Base-by-base conservation (phyloP, 2,329 filamentous ascomycete genomes). In the Ascomycota sp. region DNA sequence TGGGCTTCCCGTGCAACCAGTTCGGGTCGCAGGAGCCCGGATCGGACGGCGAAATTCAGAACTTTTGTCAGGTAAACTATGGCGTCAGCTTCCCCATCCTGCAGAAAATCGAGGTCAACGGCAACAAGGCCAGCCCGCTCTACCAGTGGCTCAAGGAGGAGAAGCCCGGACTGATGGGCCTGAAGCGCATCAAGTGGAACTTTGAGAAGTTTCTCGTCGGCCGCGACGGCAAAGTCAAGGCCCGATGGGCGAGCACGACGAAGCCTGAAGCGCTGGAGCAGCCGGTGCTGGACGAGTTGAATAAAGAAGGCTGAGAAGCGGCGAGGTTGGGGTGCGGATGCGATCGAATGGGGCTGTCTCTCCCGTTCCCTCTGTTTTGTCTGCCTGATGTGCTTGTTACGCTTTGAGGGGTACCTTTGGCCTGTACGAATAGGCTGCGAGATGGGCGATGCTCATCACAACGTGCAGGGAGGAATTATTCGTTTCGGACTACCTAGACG, bases 1-100 rank as follows among this genome's bases (percentile, higher is more conserved):
- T 98, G 48, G 89, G 85, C 44, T 95, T 98, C 61, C 89, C 89
- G 33, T 95, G 86, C 74, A 98, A 95, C 66, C 89, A 98, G 58
- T 98, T 98, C 56, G 80, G 75, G 46, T 56, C 58, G 41, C 89
- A 98, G 57, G 89, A 95, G 50, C 86, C 86, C 20, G 83, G 81
- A 45, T 64, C 61, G 52, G 66, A 82, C 52, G 78, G 83, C 34
- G 71, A 83, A 32, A 85, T 86, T 53, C 75, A 83, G 57, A 59
- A 57, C 40, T 85, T 83, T 60, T 95, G 85, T 66, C 78, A 82
- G 59, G 36, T 89, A 53, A 95, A 94, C 67, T 94, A 93, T 54
- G 50, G 85, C 52, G 83, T 94, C 40, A 74, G 63, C 30, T 95
- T 95, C 64, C 83, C 86, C 40, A 72, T 95, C 39, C 61, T 95